phyloP scores from a whole-genome alignment of 805 yeast species.

The Ogataea ganodermae region DNA sequence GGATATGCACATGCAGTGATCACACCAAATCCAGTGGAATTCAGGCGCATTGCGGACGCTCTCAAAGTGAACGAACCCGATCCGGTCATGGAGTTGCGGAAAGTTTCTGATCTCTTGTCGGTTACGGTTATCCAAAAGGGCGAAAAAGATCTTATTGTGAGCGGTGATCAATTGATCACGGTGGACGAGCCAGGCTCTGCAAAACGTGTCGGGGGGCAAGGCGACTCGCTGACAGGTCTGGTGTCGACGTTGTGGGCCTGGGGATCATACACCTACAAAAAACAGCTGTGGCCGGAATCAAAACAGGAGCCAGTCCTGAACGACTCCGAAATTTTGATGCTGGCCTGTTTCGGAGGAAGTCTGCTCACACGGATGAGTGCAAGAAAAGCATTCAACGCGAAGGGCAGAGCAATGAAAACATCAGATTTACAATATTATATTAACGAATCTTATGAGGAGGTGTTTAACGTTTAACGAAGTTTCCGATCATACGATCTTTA shows the following conservation, averaged over 20 bases:
- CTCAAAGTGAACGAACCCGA: conserved; percentile 35
- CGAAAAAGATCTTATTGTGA: conserved; percentile 58
- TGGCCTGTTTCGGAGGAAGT: conserved; percentile 75
- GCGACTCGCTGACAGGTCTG: conserved; percentile 87
- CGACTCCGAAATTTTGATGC: conserved; percentile 36
- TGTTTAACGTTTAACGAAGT: conserved; percentile 17
- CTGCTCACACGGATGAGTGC: conserved; percentile 67
- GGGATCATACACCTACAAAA: conserved; percentile 65
- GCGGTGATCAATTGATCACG: conserved; percentile 44
- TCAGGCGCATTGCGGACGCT: conserved; percentile 62
- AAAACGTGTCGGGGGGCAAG: conserved; percentile 94
- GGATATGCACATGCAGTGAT: conserved; percentile 64
- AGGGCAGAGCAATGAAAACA: conserved; percentile 83
- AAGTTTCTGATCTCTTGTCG: conserved; percentile 51
- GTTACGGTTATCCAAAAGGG: conserved; percentile 79
- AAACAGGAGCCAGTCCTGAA: conserved; percentile 34
- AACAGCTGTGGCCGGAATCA: conserved; percentile 57
- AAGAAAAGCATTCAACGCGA: conserved; percentile 58
- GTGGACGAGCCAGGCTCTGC: conserved; percentile 61
- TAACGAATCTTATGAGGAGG: conserved; percentile 54
- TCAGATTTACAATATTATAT: conserved; percentile 73
- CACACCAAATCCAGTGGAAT: conserved; percentile 91
- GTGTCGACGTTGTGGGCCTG: conserved; percentile 82
- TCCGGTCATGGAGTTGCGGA: conserved; percentile 26
- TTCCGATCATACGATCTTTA: too few relatives aligned